Evolutionary conservation across 495 filamentous ascomycete genomes (phyloP).

Genomic region (Pseudoneurospora amorphoporcata): DNA sequence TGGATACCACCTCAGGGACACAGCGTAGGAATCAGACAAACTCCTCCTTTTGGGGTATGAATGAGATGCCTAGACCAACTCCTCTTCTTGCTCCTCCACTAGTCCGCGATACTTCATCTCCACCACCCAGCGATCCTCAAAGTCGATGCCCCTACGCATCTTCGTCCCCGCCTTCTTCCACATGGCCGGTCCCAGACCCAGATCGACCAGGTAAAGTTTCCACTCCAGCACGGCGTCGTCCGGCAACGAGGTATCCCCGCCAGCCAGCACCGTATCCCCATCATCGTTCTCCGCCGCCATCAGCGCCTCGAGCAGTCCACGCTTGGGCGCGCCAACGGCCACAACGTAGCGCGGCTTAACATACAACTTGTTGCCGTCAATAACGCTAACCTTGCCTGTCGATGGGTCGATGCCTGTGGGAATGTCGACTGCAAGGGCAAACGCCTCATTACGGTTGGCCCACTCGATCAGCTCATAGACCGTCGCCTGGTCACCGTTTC

Average conservation of each 20-base stretch:
- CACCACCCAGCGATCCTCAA: constrained; percentile 76
- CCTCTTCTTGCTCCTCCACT: constrained; percentile 15
- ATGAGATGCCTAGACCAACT: background rate
- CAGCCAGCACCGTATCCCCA: constrained; percentile 25
- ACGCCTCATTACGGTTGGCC: constrained; percentile 71
- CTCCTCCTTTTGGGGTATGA: background rate
- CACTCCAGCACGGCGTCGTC: constrained; percentile 39
- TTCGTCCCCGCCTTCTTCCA: constrained; percentile 82
- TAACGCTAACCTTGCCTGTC: constrained; percentile 47
- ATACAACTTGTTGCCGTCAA: constrained; percentile 61
- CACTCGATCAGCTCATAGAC: constrained; percentile 78
- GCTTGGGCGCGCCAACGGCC: constrained; percentile 73
- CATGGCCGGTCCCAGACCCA: constrained; percentile 68
- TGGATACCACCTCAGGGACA: background rate
- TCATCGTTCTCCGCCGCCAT: constrained; percentile 45
- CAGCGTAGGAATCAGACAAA: background rate
- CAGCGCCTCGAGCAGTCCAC: constrained; percentile 64
- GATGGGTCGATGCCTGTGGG: constrained; percentile 78
- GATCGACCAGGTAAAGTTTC: constrained; percentile 73
- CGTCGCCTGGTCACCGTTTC: constrained; percentile 68
- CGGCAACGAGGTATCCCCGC: constrained; percentile 12
- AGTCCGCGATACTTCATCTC: constrained; percentile 42
- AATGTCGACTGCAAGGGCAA: constrained; percentile 72
- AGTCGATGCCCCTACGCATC: constrained; percentile 69
- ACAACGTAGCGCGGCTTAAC: constrained; percentile 69